These are phyloP conservation scores for Exophiala oligosperma DNA, from an alignment of 2,329 filamentous ascomycete genomes.

Conservation along the genomic window DNA sequence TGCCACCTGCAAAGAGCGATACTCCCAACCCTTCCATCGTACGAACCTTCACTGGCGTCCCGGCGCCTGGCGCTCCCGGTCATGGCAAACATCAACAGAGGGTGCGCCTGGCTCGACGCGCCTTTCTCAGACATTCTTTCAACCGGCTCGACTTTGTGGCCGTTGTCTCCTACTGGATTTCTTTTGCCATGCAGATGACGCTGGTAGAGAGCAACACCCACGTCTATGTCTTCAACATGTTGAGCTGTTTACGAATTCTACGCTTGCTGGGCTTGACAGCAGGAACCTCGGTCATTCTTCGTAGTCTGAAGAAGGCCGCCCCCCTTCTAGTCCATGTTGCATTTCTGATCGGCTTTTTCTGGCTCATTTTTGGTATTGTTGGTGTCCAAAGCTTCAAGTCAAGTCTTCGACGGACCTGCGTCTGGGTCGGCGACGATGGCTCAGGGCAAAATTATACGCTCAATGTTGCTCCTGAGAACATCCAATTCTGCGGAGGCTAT, in stretches of 20 bases:
- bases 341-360: conserved; percentile 95
- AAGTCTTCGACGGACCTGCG: conserved; percentile 73
- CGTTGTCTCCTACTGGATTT: conserved; percentile 92
- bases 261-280: conserved; percentile 88
- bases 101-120: conserved; percentile 80
- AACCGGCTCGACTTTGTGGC: conserved; percentile 94
- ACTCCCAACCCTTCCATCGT: conserved; percentile 62
- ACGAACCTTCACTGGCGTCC: conserved; percentile 73
- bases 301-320: conserved; percentile 92
- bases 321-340: conserved; percentile 89
- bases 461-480: conserved; percentile 56
- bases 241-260: conserved; percentile 90
- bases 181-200: conserved; percentile 70
- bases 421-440: conserved; percentile 67
- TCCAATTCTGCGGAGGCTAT: conserved; percentile 86
- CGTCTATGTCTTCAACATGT: conserved; percentile 91
- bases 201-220: conserved; percentile 69
- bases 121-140: conserved; percentile 92
- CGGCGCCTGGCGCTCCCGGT: conserved; percentile 61
- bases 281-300: conserved; percentile 91
- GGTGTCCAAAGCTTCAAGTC: conserved; percentile 96
- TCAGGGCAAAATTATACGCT: conserved; percentile 39
- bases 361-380: conserved; percentile 94
- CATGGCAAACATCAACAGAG: conserved; percentile 76
- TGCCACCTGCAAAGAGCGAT: conserved; percentile 40